Conservation (phyloP, 2,329 filamentous ascomycete species). For the Aspergillus luchuensis region DNA sequence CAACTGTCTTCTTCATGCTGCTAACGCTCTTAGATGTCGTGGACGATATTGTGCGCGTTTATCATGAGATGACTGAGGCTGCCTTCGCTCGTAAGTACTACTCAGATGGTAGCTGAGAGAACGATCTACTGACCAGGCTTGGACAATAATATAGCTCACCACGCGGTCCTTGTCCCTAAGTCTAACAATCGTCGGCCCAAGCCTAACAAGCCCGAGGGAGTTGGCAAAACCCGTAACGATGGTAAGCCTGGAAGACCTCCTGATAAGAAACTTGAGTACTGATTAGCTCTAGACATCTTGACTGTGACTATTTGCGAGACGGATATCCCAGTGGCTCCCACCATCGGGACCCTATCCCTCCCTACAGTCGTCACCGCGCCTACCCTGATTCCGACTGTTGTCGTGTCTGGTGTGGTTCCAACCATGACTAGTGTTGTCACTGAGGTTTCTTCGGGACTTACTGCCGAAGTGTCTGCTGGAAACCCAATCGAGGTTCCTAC, state of each 20-base stretch:
- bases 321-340: neutral
- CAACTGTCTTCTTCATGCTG: neutral
- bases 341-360: neutral
- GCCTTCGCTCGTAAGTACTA: slow-evolving; percentile 10
- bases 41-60: neutral
- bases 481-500: neutral
- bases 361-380: slow-evolving; percentile 6
- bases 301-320: slow-evolving; percentile 26
- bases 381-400: neutral
- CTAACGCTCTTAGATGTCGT: neutral
- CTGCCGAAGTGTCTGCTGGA: neutral
- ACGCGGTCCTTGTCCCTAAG: neutral
- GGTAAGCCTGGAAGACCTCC: slow-evolving; percentile 1
- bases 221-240: too few relatives aligned
- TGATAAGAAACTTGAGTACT: neutral
- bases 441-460: neutral
- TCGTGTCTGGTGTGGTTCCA: neutral
- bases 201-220: too few relatives aligned
- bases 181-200: too few relatives aligned
- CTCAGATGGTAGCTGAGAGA: neutral
- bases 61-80: slow-evolving; percentile 3
- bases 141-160: neutral
- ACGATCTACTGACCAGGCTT: neutral
- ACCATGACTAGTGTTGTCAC: slow-evolving; percentile 4
- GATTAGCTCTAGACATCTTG: slow-evolving; percentile 10